Evolutionary conservation across 352 stramenopile genomes (phyloP).

Genomic region (Phytophthora capsici): DNA sequence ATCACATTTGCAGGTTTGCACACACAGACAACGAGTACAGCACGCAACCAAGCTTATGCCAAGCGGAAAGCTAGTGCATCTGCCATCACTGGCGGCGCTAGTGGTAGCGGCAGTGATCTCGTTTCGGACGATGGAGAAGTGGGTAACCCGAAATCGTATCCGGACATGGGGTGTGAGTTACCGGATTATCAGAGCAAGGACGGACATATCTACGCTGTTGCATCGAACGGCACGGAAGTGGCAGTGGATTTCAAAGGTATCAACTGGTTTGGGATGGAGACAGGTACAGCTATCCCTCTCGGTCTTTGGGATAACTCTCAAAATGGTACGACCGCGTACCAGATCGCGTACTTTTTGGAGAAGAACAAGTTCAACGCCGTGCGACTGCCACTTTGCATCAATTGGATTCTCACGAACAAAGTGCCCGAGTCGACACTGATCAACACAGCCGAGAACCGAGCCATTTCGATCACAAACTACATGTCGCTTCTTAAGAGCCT

Average conservation of each 20-base stretch:
- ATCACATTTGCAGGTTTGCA: conserved; percentile 39
- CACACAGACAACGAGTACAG: conserved; percentile 25
- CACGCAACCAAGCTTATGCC: conserved; percentile 31
- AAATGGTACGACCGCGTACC: conserved; percentile 64
- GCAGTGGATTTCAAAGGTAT: conserved; percentile 67
- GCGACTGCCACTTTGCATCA: conserved; percentile 51
- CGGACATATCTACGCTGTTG: conserved; percentile 56
- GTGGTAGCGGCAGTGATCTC: conserved; percentile 40
- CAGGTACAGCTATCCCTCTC: conserved; percentile 53
- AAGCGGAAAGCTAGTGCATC: conserved; percentile 27
- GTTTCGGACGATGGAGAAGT: conserved; percentile 36
- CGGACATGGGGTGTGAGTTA: conserved; percentile 53
- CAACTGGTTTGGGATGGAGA: conserved; percentile 80
- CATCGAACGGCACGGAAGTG: conserved; percentile 53
- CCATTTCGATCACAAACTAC: conserved; percentile 57
- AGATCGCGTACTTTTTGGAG: conserved; percentile 45
- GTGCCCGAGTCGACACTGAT: conserved; percentile 46
- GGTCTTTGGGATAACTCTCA: conserved; percentile 67
- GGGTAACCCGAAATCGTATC: conserved; percentile 78
- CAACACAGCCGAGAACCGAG: conserved; percentile 61
- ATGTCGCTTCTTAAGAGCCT: conserved; percentile 55
- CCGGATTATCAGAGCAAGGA: conserved; percentile 73
- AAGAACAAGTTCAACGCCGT: conserved; percentile 58
- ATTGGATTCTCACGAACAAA: conserved; percentile 65
- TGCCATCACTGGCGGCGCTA: conserved; percentile 20